phyloP scores from a whole-genome alignment of 2,329 filamentous ascomycete species.

The Neofusicoccum sp. region DNA sequence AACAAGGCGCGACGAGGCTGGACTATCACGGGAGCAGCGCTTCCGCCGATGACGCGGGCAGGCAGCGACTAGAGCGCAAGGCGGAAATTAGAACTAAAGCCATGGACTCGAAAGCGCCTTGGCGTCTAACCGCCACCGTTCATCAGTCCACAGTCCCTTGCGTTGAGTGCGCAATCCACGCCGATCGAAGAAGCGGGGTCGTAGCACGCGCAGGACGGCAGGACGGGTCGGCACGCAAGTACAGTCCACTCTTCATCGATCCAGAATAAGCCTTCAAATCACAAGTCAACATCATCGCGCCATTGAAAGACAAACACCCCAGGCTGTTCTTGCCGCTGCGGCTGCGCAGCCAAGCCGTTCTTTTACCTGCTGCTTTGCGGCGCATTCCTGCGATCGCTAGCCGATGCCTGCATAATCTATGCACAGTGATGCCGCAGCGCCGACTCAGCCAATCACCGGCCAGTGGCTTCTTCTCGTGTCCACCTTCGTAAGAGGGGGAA shows the following conservation, averaged over 20 bases:
- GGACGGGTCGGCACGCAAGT: neutral
- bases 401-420: neutral
- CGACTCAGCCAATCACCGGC: neutral
- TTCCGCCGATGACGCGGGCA: neutral
- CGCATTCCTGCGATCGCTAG: neutral
- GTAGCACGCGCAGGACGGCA: neutral
- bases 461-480: no score
- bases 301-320: no score
- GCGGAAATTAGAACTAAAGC: neutral
- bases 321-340: no score
- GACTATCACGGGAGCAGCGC: neutral
- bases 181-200: neutral
- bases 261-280: neutral
- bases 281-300: no score
- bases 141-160: neutral
- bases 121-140: neutral
- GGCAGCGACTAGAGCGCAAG: neutral
- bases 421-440: neutral
- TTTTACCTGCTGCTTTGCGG: neutral
- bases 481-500: no score
- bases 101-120: neutral
- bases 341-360: neutral
- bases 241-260: neutral
- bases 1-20: neutral
- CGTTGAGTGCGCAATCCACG: neutral